These are phyloP conservation scores for Hyaloperonospora arabidopsidis DNA, from an alignment of 352 stramenopile genomes.

Conservation along the genomic window DNA sequence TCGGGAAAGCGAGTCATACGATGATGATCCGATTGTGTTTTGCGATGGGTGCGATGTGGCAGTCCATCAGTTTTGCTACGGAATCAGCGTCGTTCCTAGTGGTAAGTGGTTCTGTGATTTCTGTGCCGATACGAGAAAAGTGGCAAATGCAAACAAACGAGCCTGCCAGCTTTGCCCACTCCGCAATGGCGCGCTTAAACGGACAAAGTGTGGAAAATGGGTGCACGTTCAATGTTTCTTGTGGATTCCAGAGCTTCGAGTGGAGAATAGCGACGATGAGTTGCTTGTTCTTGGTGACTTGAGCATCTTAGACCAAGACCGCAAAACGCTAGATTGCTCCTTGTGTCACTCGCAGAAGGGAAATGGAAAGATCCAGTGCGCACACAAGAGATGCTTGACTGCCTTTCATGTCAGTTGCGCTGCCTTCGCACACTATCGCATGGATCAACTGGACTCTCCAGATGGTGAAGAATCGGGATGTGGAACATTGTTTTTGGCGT, in stretches of 20 bases:
- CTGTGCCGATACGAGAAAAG: conserved; percentile 20
- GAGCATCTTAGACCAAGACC: conserved; percentile 45
- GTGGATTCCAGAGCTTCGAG: conserved; percentile 71
- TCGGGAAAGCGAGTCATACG: conserved; percentile 66
- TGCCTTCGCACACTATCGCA: conserved; percentile 44
- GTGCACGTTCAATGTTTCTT: conserved; percentile 82
- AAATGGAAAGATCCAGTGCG: conserved; percentile 69
- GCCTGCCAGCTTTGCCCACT: conserved; percentile 63
- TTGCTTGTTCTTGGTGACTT: conserved; percentile 45
- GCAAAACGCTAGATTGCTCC: conserved; percentile 52
- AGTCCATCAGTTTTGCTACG: conserved; percentile 88
- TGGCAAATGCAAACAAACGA: conserved; percentile 1
- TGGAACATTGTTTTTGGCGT: conserved; percentile 59
- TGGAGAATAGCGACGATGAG: conserved; percentile 29
- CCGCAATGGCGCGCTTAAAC: conserved; percentile 51
- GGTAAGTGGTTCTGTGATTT: conserved; percentile 83
- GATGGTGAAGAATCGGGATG: conserved; percentile 29
- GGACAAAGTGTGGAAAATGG: conserved; percentile 58
- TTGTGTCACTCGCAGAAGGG: conserved; percentile 59
- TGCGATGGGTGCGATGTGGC: conserved; percentile 83
- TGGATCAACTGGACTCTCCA: conserved; percentile 41
- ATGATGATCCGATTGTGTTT: conserved; percentile 87
- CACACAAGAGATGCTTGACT: conserved; percentile 54
- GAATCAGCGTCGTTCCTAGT: conserved; percentile 49
- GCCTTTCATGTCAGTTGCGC: conserved; percentile 82